These are phyloP conservation scores for Boletellus ananiceps DNA, from an alignment of 768 basidiomycete species.

Conservation along the genomic window DNA sequence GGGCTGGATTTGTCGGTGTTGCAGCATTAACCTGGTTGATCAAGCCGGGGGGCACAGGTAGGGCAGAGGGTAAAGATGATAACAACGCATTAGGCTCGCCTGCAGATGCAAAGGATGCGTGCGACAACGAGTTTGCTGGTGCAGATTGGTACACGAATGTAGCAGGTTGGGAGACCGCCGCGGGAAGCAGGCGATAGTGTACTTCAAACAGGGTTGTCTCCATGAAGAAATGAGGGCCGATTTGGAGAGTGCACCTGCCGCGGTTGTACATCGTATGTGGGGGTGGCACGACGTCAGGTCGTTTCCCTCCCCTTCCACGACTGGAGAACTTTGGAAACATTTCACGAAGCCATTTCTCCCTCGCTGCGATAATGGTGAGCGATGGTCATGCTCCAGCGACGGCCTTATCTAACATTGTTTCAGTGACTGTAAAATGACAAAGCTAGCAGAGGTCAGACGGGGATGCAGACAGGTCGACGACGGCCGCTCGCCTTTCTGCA, in stretches of 20 bases:
- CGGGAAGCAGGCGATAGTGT: conserved; percentile 49
- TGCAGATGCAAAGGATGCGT: conserved; percentile 21
- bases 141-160: conserved; percentile 27
- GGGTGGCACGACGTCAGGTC: conserved; percentile 49
- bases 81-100: conserved; percentile 39
- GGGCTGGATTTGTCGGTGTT: conserved; percentile 60
- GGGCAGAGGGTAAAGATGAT: conserved; percentile 42
- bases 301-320: conserved; percentile 56
- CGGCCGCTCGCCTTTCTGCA: conserved; percentile 49
- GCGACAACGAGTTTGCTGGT: conserved; percentile 24
- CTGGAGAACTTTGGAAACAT: conserved; percentile 71
- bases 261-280: conserved; percentile 62
- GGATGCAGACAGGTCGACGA: neutral
- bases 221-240: conserved; percentile 71
- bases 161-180: conserved; percentile 18
- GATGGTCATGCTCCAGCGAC: conserved; percentile 10
- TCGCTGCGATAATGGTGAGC: conserved; percentile 41
- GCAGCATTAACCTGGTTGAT: conserved; percentile 64
- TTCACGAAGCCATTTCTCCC: conserved; percentile 62
- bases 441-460: conserved; percentile 36
- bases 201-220: conserved; percentile 72
- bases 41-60: conserved; percentile 51
- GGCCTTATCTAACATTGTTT: conserved; percentile 52
- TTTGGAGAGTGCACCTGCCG: conserved; percentile 64
- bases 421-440: conserved; percentile 60